A percentile compares a stretch with the other conserved stretches of the same genome.
These are phyloP conservation scores for Scheffersomyces coipomensis DNA, from an alignment of 805 yeast genomes.

Conservation along the genomic window DNA sequence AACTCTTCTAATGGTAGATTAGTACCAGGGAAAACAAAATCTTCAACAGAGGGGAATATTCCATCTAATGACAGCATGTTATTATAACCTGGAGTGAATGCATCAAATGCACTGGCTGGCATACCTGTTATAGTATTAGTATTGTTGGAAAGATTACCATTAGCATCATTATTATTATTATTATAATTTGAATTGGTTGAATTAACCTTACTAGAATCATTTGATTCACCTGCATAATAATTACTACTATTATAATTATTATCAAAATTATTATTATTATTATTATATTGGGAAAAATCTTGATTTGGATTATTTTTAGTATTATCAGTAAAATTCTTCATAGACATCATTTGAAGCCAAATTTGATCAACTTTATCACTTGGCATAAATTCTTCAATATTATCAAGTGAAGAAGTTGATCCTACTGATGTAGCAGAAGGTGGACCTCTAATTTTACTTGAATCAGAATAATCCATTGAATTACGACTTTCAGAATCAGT, in stretches of 20 bases:
- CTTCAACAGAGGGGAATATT: background rate
- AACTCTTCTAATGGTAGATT: background rate
- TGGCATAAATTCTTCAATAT: conserved; percentile 7
- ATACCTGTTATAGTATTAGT: background rate
- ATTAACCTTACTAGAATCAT: no score
- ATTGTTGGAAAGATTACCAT: background rate
- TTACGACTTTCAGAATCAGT: background rate
- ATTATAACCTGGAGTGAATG: background rate
- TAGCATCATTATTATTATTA: background rate
- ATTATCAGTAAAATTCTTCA: conserved; percentile 5
- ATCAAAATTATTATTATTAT: background rate
- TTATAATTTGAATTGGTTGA: no score
- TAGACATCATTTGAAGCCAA: conserved; percentile 15
- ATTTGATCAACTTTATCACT: conserved; percentile 14
- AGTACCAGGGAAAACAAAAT: background rate
- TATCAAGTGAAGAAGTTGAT: conserved; percentile 2
- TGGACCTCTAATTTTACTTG: background rate
- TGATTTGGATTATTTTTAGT: background rate
- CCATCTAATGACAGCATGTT: background rate
- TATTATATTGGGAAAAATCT: background rate
- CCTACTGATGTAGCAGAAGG: background rate
- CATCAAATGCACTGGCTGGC: background rate
- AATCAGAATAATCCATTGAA: background rate
- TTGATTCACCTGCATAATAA: background rate
- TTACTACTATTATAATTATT: background rate